Conservation (phyloP, 225 moss, liverwort and hornwort genomes). For the Physcomitrellopsis africana region DNA sequence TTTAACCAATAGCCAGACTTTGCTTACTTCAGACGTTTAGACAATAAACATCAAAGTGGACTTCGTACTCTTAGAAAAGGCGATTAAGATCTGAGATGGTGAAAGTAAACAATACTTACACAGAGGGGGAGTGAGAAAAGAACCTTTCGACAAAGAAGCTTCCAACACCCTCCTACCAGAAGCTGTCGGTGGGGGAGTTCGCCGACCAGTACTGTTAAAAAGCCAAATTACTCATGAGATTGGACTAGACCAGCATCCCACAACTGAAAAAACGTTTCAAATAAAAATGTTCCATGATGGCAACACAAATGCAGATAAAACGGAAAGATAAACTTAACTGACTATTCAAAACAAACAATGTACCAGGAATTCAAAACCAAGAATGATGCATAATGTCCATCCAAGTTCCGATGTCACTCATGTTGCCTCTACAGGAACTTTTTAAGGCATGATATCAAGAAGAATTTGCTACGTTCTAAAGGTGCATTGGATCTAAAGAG, state of each 20-base stretch:
- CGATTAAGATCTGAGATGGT: conserved; percentile 1
- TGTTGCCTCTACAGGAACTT: neutral
- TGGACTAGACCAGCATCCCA: conserved; percentile 21
- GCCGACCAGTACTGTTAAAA: conserved; percentile 51
- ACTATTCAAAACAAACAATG: conserved; percentile 2
- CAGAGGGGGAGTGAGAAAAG: conserved; percentile 50
- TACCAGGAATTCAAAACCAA: neutral
- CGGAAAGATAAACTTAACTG: neutral
- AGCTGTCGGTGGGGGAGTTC: conserved; percentile 55
- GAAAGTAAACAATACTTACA: conserved; percentile 42
- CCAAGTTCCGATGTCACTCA: neutral
- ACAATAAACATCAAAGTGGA: conserved; percentile 13
- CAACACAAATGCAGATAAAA: conserved; percentile 6
- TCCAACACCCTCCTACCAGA: conserved; percentile 55
- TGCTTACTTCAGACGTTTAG: neutral
- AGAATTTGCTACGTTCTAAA: neutral
- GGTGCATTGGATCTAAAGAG: conserved; percentile 2
- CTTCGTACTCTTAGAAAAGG: conserved; percentile 5
- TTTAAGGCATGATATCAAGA: neutral
- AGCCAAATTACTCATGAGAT: conserved; percentile 25
- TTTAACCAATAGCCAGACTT: neutral
- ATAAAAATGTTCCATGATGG: neutral
- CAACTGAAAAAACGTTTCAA: neutral
- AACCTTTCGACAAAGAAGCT: conserved; percentile 59
- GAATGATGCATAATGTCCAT: conserved; percentile 12